phyloP scores from a whole-genome alignment of 345 rosid genomes.

The thale cress (Arabidopsis thaliana) region DNA sequence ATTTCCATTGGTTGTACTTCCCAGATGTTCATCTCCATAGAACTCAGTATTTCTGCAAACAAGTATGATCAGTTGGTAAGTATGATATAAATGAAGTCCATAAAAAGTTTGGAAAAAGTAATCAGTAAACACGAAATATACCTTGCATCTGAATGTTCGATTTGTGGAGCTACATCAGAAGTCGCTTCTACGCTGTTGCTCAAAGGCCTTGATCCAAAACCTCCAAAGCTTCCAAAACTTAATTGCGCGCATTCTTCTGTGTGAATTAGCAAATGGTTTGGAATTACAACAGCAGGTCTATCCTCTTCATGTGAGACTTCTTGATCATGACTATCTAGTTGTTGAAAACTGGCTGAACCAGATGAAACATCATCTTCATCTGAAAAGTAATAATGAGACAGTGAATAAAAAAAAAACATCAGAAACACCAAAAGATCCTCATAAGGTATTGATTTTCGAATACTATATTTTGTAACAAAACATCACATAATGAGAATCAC shows the following conservation, averaged over 20 bases:
- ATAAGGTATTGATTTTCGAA: neutral
- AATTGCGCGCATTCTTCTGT: constrained; percentile 81
- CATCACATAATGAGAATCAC: neutral
- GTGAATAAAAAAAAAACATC: constrained; percentile 4
- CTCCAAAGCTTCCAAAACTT: constrained; percentile 97
- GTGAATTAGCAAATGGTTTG: constrained; percentile 90
- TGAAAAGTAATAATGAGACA: constrained; percentile 47
- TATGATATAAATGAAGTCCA: neutral
- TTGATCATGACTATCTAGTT: constrained; percentile 62
- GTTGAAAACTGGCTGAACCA: constrained; percentile 61
- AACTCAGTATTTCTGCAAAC: constrained; percentile 69
- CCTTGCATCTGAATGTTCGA: constrained; percentile 72
- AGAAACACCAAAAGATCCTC: constrained; percentile 14
- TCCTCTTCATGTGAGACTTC: constrained; percentile 63
- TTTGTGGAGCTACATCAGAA: constrained; percentile 57
- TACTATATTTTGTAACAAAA: neutral
- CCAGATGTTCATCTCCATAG: constrained; percentile 74
- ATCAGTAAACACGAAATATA: constrained; percentile 32
- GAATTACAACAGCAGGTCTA: constrained; percentile 82
- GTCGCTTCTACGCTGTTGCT: constrained; percentile 66
- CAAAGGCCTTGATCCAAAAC: constrained; percentile 59
- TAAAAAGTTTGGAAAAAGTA: neutral
- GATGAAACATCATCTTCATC: constrained; percentile 65
- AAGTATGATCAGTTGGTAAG: constrained; percentile 26
- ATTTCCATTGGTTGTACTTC: constrained; percentile 61